Evolutionary conservation across 257 asterid genomes (phyloP).

Genomic region (Sherardia arvensis): DNA sequence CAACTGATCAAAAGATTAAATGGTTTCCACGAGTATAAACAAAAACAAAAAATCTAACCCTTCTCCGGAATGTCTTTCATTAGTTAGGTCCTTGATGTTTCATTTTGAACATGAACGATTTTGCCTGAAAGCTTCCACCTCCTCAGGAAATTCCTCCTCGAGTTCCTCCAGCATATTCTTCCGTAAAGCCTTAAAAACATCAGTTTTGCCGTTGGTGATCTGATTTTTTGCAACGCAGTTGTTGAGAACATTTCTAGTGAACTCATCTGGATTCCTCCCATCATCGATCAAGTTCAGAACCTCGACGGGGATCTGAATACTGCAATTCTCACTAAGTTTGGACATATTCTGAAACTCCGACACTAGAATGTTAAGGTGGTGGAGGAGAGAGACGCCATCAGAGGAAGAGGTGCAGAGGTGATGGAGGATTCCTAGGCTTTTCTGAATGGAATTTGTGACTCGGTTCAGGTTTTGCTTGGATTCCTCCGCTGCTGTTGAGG

Average conservation of each 20-base stretch:
- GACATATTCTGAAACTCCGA: slow-evolving; percentile 82
- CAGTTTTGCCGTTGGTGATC: slow-evolving; percentile 79
- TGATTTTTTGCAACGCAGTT: slow-evolving; percentile 80
- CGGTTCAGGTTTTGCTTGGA: slow-evolving; percentile 53
- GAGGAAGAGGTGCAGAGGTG: slow-evolving; percentile 63
- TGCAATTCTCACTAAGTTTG: slow-evolving; percentile 62
- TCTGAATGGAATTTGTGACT: slow-evolving; percentile 57
- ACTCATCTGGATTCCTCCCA: slow-evolving; percentile 94
- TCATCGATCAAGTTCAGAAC: slow-evolving; percentile 87
- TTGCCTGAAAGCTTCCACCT: slow-evolving; percentile 69
- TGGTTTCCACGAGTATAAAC: too few species aligned
- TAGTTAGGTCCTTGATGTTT: too few species aligned
- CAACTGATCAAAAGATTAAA: too few species aligned
- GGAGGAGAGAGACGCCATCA: slow-evolving; percentile 50
- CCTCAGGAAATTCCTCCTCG: slow-evolving; percentile 78
- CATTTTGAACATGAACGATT: too few species aligned
- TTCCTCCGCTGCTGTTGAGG: slow-evolving; percentile 29
- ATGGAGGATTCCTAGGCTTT: slow-evolving; percentile 66
- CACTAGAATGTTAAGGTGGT: slow-evolving; percentile 69
- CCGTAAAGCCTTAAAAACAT: slow-evolving; percentile 33
- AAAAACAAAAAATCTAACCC: too few species aligned
- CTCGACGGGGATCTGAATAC: slow-evolving; percentile 78
- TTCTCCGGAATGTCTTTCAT: too few species aligned
- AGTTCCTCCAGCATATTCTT: slow-evolving; percentile 66
- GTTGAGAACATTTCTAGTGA: slow-evolving; percentile 61